These are phyloP conservation scores for Fusarium tuaranense DNA, from an alignment of 2,329 filamentous ascomycete species.

Conservation along the genomic window DNA sequence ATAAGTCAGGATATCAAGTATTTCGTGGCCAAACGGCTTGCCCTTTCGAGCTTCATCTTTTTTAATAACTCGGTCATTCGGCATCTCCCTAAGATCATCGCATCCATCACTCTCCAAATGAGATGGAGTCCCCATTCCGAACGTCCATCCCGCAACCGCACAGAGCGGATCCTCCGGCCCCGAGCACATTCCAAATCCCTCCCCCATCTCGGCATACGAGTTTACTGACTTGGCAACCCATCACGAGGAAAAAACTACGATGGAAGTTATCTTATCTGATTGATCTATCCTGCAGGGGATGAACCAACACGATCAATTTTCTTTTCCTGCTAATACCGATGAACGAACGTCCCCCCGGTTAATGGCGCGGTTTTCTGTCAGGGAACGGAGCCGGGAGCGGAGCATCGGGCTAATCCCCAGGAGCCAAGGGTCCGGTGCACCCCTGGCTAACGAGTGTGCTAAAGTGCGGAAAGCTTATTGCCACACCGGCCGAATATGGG, in stretches of 20 bases:
- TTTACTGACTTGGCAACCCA: neutral
- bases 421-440: neutral
- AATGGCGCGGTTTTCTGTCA: conserved; percentile 7
- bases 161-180: neutral
- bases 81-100: neutral
- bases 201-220: neutral
- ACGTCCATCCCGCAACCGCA: neutral
- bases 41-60: neutral
- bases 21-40: neutral
- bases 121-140: neutral
- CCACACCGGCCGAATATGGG: neutral
- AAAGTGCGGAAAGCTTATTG: neutral
- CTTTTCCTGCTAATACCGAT: neutral
- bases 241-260: neutral
- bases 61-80: neutral
- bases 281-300: neutral
- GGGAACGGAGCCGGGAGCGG: conserved; percentile 6
- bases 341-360: neutral
- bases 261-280: conserved; percentile 11
- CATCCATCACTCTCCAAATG: neutral
- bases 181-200: neutral
- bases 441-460: conserved; percentile 3
- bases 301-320: neutral
- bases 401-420: neutral
- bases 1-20: neutral